Evolutionary conservation across 2,329 filamentous ascomycete genomes (phyloP).

Genomic region (Neurospora sp.): DNA sequence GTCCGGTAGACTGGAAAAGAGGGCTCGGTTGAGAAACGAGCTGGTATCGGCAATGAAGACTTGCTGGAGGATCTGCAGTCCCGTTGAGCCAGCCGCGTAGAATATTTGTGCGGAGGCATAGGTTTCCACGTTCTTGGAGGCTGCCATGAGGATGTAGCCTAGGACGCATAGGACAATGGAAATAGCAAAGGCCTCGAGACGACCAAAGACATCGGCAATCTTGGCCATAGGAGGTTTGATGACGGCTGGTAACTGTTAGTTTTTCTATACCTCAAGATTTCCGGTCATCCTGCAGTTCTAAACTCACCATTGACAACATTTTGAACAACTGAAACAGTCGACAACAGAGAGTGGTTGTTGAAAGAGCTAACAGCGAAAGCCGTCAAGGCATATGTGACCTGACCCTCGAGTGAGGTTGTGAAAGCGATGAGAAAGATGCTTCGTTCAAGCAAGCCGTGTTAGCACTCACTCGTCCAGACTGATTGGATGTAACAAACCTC

Average conservation of each 20-base stretch:
- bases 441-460: not conserved
- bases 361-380: constrained; percentile 58
- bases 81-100: constrained; percentile 45
- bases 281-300: not conserved
- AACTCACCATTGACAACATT: constrained; percentile 49
- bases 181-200: constrained; percentile 47
- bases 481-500: constrained; percentile 12
- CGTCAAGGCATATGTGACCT: constrained; percentile 50
- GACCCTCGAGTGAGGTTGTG: constrained; percentile 56
- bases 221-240: constrained; percentile 54
- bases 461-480: constrained; percentile 1
- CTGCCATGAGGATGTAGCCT: constrained; percentile 49
- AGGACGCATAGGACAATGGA: constrained; percentile 44
- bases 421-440: constrained; percentile 51
- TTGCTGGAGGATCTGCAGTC: constrained; percentile 51
- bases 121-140: constrained; percentile 42
- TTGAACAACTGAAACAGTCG: constrained; percentile 54
- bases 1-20: constrained; percentile 49
- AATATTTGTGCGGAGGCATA: constrained; percentile 49
- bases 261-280: not conserved
- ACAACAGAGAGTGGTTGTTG: constrained; percentile 51
- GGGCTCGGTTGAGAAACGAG: constrained; percentile 47
- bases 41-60: constrained; percentile 57
- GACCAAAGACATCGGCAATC: constrained; percentile 52
- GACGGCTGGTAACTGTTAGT: constrained; percentile 29